A percentile compares a stretch with the other conserved stretches of the same genome.
Evolutionary conservation across 495 filamentous ascomycete genomes (phyloP).

Genomic region (Xylaria flabelliformis): DNA sequence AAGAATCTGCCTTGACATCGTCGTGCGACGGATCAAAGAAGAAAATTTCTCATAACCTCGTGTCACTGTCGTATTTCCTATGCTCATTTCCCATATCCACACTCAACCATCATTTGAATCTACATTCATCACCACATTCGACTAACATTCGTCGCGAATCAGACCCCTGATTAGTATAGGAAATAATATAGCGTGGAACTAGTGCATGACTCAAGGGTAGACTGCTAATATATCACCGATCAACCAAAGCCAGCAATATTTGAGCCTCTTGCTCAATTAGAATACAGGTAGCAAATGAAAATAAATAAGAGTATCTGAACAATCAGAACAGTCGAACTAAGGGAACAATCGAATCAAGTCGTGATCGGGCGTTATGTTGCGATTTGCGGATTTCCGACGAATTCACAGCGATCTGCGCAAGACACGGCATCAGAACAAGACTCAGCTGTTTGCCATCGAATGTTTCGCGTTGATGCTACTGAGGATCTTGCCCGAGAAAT

Average conservation of each 20-base stretch:
- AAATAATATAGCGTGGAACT: slow-evolving; percentile 25
- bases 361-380: slow-evolving; percentile 5
- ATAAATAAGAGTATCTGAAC: slow-evolving; percentile 16
- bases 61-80: background rate
- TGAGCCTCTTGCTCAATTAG: slow-evolving; percentile 19
- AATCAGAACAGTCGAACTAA: slow-evolving; percentile 15
- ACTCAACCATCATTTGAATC: background rate
- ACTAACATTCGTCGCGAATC: background rate
- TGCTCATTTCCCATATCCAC: slow-evolving; percentile 16
- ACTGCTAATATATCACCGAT: slow-evolving; percentile 18
- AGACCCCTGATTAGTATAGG: slow-evolving; percentile 10
- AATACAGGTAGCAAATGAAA: slow-evolving; percentile 24
- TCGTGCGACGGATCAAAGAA: background rate
- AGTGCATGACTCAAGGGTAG: slow-evolving; percentile 18
- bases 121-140: slow-evolving; percentile 10
- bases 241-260: slow-evolving; percentile 22
- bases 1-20: slow-evolving; percentile 1
- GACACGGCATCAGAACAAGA: background rate
- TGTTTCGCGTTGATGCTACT: background rate
- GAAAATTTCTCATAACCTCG: background rate
- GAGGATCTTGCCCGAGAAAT: background rate
- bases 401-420: background rate
- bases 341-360: background rate
- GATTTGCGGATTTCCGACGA: background rate
- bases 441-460: background rate